Percentiles rank a stretch among this genome's conserved stretches.
phyloP scores from a whole-genome alignment of 1,284 basidiomycete species.

The Ganoderma resinaceum region DNA sequence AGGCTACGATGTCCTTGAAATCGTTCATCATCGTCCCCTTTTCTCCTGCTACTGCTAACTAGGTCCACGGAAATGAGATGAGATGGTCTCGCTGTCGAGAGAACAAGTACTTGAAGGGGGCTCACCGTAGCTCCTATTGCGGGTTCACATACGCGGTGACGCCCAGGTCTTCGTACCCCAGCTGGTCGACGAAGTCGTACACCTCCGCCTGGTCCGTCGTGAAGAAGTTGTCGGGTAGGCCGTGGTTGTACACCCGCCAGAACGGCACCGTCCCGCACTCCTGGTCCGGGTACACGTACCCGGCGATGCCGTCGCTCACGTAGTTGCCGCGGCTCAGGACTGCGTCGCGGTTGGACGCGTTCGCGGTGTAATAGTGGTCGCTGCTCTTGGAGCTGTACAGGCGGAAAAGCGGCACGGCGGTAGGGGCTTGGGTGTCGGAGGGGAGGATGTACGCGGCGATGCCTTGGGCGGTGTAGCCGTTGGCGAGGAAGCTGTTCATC shows the following conservation, averaged over 20 bases:
- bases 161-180: background rate
- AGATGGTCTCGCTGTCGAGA: background rate
- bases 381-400: background rate
- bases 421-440: constrained; percentile 1
- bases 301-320: background rate
- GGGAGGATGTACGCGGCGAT: background rate
- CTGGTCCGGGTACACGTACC: constrained; percentile 6
- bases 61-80: background rate
- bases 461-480: background rate
- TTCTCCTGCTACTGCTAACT: background rate
- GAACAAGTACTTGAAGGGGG: too few species aligned
- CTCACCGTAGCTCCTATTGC: background rate
- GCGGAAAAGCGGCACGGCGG: constrained; percentile 2
- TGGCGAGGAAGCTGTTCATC: background rate
- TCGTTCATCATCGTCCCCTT: too few species aligned
- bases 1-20: background rate
- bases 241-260: background rate
- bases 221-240: background rate
- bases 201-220: constrained; percentile 4
- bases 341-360: background rate
- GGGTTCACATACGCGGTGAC: background rate
- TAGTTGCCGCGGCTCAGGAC: constrained; percentile 1
- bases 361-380: constrained; percentile 4
- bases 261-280: constrained; percentile 4
- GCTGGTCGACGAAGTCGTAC: background rate